Evolutionary conservation across 805 yeast genomes (phyloP), one percentile per base, ranked within the genome.

Genomic region (Saccharomycopsis microspora): DNA sequence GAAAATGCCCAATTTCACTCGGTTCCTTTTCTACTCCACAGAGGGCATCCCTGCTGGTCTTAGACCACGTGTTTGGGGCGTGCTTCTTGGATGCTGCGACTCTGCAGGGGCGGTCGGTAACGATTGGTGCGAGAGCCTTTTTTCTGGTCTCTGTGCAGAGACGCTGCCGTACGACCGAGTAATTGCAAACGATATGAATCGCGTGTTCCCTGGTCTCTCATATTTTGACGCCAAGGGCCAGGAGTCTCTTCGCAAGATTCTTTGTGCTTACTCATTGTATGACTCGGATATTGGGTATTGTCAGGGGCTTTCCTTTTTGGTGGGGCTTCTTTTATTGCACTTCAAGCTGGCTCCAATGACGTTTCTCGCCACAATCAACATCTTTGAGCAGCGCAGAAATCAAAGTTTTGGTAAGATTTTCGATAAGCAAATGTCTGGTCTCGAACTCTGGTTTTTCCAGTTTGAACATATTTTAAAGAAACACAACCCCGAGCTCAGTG

Each of bases 251-350:
- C 78, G 76, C 37, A 71, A 72, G 31, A 71, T 79, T 32, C 64
- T 79, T 51, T 75, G 79, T 48, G 84, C 82, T 1, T 79, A 74
- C 55, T 76, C 80, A 43, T 74, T 78, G 53, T 79, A 76, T 61
- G 84, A 79, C 60, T 70, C 71, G 45, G 81, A 78, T 54, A 73
- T 79, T 54, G 85, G 85, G 7, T 79, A 79, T 57, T 79, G 85
- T 58, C 85, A 79, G 59, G 85, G 85, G 5, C 63, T 80, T 19
- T 70, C 80, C 30, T 80, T 80, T 55, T 63, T 79, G 41, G 82
- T 78, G 8, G 83, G 82, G 2, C 77, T 79, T 4, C 62, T 79
- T 37, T 66, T 73, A 50, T 69, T 69, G 56, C 71, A 70, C 48
- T 66, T 66, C 60, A 57, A 57, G 41, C 66, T 63, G 42, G 50